Evolutionary conservation across 306 rosid species (phyloP), one percentile per base, ranked within the genome.

Genomic region (Rosa multiflora): DNA sequence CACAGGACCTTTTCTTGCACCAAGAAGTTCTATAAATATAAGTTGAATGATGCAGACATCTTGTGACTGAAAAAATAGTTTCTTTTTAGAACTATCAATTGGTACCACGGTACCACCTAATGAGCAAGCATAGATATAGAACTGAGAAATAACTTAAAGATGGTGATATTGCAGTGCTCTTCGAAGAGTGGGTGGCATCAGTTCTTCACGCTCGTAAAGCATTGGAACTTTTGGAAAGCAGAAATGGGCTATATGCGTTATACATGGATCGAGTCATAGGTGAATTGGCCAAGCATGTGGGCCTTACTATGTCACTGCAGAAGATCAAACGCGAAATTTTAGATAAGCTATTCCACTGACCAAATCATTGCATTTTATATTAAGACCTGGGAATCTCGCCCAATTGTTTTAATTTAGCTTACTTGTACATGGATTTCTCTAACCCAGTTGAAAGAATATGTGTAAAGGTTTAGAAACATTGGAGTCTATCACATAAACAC

Each of bases 201-300:
- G n/a, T n/a, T n/a, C n/a, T n/a, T n/a, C n/a, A n/a, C n/a, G n/a
- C n/a, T n/a, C n/a, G n/a, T n/a, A n/a, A n/a, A n/a, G n/a, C n/a
- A n/a, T n/a, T n/a, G n/a, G n/a, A n/a, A n/a, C n/a, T n/a, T n/a
- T n/a, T n/a, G n/a, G n/a, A n/a, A n/a, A n/a, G n/a, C n/a, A n/a
- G n/a, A n/a, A n/a, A n/a, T n/a, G n/a, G n/a, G n/a, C n/a, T n/a
- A n/a, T n/a, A n/a, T n/a, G n/a, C n/a, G n/a, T n/a, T n/a, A n/a
- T n/a, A n/a, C n/a, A n/a, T n/a, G n/a, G n/a, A n/a, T n/a, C n/a
- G n/a, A n/a, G n/a, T n/a, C 81, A 78, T 87, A 12, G 91, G 94
- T 67, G 91, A 88, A 77, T 81, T 90, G 84, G 92, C 90, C 29
- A 88, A 90, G 79, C 91, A 84, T 69, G 84, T 89, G 4, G 68